Evolutionary conservation across 2,329 filamentous ascomycete species (phyloP).

Genomic region (Delphinella strobiligena): DNA sequence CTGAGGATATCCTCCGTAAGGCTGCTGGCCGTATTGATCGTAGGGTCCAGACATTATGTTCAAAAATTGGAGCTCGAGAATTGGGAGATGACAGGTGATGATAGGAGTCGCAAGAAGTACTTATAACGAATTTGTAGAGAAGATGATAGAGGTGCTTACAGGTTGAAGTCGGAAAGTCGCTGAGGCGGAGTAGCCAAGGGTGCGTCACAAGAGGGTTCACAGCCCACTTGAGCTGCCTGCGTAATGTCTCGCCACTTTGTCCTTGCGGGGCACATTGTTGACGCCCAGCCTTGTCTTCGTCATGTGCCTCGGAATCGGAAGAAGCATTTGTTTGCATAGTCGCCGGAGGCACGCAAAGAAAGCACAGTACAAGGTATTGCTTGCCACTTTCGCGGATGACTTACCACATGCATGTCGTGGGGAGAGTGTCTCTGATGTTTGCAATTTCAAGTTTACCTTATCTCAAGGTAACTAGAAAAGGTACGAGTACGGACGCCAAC

Average conservation of each 20-base stretch:
- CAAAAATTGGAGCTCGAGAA: not conserved
- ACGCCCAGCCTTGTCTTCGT: no score
- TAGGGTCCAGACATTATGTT: conserved; percentile 41
- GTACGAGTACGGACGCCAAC: not conserved
- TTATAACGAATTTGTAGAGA: not conserved
- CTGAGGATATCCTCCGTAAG: conserved; percentile 13
- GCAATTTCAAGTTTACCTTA: no score
- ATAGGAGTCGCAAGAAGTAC: not conserved
- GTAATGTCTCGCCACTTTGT: no score
- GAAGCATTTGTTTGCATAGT: no score
- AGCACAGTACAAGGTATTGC: no score
- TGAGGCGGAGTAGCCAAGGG: not conserved
- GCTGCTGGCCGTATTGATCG: conserved; percentile 27
- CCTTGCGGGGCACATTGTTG: no score
- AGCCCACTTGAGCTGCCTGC: not conserved
- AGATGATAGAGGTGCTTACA: not conserved
- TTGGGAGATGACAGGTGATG: not conserved
- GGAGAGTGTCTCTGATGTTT: no score
- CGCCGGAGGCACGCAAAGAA: no score
- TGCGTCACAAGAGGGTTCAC: not conserved
- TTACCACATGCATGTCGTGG: no score
- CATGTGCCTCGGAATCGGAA: no score
- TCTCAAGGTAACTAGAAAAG: no score
- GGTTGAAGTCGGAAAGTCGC: not conserved
- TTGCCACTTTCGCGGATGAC: no score